These are phyloP conservation scores for Blastobotrys attinorum DNA, from an alignment of 805 yeast species.

Conservation along the genomic window DNA sequence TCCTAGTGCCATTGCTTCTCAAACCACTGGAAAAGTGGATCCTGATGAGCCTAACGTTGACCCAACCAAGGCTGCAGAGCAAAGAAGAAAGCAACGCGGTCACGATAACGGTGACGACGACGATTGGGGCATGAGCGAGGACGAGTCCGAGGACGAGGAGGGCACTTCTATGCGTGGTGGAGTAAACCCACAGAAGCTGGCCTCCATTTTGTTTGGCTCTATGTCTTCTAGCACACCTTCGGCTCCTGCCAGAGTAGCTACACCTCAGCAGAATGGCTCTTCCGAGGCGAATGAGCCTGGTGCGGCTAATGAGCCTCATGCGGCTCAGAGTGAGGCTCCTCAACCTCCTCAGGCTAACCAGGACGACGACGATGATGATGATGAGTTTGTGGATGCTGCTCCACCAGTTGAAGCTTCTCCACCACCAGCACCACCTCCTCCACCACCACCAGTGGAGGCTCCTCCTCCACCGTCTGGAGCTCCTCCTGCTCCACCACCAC, in stretches of 20 bases:
- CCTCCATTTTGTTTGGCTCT: slow-evolving; percentile 35
- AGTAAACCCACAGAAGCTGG: slow-evolving; percentile 35
- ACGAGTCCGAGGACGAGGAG: slow-evolving; percentile 28
- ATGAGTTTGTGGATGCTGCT: not conserved
- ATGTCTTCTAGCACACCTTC: slow-evolving; percentile 21
- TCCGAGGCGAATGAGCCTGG: slow-evolving; percentile 1
- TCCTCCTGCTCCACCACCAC: slow-evolving; percentile 29
- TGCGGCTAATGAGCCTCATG: slow-evolving; percentile 3
- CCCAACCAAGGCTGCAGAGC: slow-evolving; percentile 24
- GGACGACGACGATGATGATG: slow-evolving; percentile 1
- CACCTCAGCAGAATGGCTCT: not conserved
- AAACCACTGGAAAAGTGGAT: slow-evolving; percentile 5
- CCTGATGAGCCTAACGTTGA: slow-evolving; percentile 15
- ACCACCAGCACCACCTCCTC: slow-evolving; percentile 19
- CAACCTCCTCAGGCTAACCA: not conserved
- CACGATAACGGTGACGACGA: slow-evolving; percentile 28
- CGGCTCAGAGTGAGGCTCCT: slow-evolving; percentile 3
- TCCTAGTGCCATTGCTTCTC: slow-evolving; percentile 14
- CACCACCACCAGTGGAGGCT: slow-evolving; percentile 29
- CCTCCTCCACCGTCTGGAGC: slow-evolving; percentile 26
- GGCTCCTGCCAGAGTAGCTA: not conserved
- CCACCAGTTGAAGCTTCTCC: slow-evolving; percentile 7
- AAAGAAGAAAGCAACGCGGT: slow-evolving; percentile 28
- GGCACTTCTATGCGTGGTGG: slow-evolving; percentile 25
- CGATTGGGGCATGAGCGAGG: slow-evolving; percentile 13